Base-by-base conservation (phyloP, 2,329 filamentous ascomycete species). In the Annulohypoxylon truncatum region DNA sequence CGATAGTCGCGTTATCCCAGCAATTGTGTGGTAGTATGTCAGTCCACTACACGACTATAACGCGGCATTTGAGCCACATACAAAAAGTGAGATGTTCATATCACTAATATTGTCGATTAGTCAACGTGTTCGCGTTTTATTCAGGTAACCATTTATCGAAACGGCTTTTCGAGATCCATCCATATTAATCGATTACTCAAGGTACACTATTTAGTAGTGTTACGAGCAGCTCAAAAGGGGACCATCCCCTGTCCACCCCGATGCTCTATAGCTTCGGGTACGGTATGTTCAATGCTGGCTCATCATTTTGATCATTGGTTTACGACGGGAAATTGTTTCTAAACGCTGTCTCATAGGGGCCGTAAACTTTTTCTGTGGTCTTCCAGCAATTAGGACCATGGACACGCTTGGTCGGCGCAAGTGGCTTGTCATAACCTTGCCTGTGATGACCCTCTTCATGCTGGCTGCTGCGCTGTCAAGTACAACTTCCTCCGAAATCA, bases 71-170 rank as follows among this genome's bases (percentile, higher is more conserved):
- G n/a, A 20, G 2, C 24, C 12, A 28, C 15, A n/a, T 24, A 4
- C 28, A 2, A 5, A n/a, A 12, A 24, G 10, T 40, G 20, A 18
- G 3, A 40, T 33, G 26, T 48, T 83, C 64, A 81, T 81, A 5
- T 83, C 81, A 33, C 64, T 72, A 57, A 80, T 26, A 24, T 64
- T 29, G 12, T 48, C 18, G 24, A 44, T 58, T 26, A 79, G 76
- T 79, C 59, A 82, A 81, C 15, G 74, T 83, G 0, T 73, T 82
- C 3, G 81, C 81, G 0, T 83, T 84, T 53, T 83, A 84, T 66
- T 82, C 80, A 0, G 77, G 80, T 78, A 74, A 61, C 26, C 6
- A 44, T 9, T 24, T 9, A 44, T 9, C 8, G 8, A 13, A 4
- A 29, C n/a, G 29, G 15, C 12, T 8, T n/a, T 12, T 26, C 10